phyloP scores from a whole-genome alignment of 2,329 filamentous ascomycete genomes.

The Parafenestella ontariensis region DNA sequence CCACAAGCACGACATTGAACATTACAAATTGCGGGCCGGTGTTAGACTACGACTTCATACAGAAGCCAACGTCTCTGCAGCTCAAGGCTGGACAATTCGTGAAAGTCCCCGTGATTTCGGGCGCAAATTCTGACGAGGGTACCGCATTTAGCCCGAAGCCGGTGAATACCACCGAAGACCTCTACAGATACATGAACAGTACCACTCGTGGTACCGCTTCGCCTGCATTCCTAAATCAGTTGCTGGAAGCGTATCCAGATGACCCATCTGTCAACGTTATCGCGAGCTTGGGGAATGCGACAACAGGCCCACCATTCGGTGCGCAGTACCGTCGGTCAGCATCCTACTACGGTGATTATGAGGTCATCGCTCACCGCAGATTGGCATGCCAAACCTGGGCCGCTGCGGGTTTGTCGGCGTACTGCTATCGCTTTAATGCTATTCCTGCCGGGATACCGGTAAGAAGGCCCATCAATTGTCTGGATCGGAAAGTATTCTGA shows the following conservation, averaged over 20 bases:
- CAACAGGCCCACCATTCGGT: conserved; percentile 30
- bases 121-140: conserved; percentile 72
- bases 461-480: background rate
- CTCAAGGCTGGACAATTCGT: conserved; percentile 66
- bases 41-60: conserved; percentile 65
- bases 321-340: conserved; percentile 60
- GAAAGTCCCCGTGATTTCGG: conserved; percentile 68
- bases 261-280: conserved; percentile 36
- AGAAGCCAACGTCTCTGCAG: conserved; percentile 60
- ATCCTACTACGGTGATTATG: conserved; percentile 61
- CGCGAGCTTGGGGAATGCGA: conserved; percentile 27
- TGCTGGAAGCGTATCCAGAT: conserved; percentile 41
- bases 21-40: conserved; percentile 51
- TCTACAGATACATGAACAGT: conserved; percentile 52
- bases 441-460: conserved; percentile 54
- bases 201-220: conserved; percentile 33
- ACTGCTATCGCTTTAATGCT: conserved; percentile 70
- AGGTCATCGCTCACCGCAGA: conserved; percentile 64
- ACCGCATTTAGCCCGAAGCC: conserved; percentile 61
- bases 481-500: background rate
- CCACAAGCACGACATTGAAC: conserved; percentile 36
- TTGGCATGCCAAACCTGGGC: conserved; percentile 62
- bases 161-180: conserved; percentile 64
- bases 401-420: conserved; percentile 57
- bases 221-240: conserved; percentile 24